Evolutionary conservation across 148 eudicot species (phyloP).

Genomic region (Amaranthus cruentus): DNA sequence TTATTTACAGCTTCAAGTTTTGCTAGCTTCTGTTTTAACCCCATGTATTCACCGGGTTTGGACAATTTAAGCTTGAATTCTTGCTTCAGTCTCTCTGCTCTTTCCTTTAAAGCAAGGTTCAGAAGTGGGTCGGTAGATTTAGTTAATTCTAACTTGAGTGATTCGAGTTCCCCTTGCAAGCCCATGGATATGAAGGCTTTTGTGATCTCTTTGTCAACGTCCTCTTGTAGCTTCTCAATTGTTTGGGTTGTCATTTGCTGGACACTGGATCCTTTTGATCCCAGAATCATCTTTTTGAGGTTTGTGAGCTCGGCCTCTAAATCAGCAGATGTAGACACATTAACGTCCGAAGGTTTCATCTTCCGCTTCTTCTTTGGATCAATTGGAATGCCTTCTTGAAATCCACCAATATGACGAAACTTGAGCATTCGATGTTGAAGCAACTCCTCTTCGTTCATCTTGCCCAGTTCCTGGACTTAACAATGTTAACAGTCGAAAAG

Average conservation of each 20-base stretch:
- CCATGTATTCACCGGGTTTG: constrained; percentile 13
- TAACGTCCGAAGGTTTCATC: constrained; percentile 11
- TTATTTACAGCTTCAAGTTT: constrained; percentile 15
- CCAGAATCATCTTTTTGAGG: constrained; percentile 18
- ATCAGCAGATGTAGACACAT: constrained; percentile 6
- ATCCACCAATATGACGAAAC: constrained; percentile 16
- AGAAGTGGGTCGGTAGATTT: constrained; percentile 1
- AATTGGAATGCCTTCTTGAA: constrained; percentile 15
- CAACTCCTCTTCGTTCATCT: constrained; percentile 16
- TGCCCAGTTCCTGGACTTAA: constrained; percentile 16
- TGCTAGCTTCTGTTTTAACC: constrained; percentile 17
- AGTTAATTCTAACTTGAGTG: constrained; percentile 8
- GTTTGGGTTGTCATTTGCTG: constrained; percentile 1
- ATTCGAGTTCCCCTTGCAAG: constrained; percentile 17
- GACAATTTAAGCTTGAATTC: constrained; percentile 20
- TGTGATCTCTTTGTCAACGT: constrained; percentile 18
- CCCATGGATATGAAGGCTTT: constrained; percentile 18
- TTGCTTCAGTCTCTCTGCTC: constrained; percentile 8
- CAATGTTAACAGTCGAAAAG: background rate
- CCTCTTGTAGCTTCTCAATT: constrained; percentile 13
- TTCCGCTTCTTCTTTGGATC: constrained; percentile 15
- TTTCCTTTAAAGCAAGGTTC: constrained; percentile 11
- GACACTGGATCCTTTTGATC: background rate
- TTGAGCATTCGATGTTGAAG: constrained; percentile 17
- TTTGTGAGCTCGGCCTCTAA: constrained; percentile 8